phyloP scores from a whole-genome alignment of 108 stramenopile species.

The Poteriospumella lacustris region DNA sequence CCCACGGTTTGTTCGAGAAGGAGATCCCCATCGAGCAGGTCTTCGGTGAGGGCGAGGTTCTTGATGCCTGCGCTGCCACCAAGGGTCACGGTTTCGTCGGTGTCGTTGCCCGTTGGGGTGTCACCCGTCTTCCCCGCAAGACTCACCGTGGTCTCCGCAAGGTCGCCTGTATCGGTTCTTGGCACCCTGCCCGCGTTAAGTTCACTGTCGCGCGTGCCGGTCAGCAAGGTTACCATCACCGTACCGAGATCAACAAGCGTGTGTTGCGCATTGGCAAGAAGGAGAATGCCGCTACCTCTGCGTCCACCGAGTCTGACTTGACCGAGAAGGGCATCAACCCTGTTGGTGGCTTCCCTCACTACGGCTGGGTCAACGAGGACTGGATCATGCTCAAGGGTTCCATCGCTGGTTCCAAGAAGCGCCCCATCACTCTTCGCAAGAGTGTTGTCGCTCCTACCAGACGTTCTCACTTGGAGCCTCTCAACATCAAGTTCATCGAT shows the following conservation, averaged over 20 bases:
- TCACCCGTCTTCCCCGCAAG: constrained; percentile 98
- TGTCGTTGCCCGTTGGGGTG: constrained; percentile 97
- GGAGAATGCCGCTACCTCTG: constrained; percentile 56
- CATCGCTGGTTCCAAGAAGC: constrained; percentile 95
- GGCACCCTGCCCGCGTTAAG: constrained; percentile 98
- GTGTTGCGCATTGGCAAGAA: constrained; percentile 96
- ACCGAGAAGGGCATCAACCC: constrained; percentile 98
- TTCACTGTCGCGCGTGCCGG: constrained; percentile 94
- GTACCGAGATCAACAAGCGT: constrained; percentile 99
- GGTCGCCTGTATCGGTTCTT: constrained; percentile 99
- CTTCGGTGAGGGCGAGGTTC: constrained; percentile 86
- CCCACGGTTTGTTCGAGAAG: constrained; percentile 93
- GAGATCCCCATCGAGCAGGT: constrained; percentile 85
- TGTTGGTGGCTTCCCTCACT: constrained; percentile 97
- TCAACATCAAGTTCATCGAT: constrained; percentile 99
- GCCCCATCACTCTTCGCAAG: constrained; percentile 93
- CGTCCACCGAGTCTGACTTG: constrained; percentile 92
- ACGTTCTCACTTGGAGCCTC: constrained; percentile 86
- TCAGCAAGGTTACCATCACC: constrained; percentile 99
- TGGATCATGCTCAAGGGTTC: constrained; percentile 99
- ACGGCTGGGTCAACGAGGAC: constrained; percentile 91
- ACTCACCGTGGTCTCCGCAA: constrained; percentile 99
- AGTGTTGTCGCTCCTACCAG: constrained; percentile 80
- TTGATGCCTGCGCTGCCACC: constrained; percentile 94
- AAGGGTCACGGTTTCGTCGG: constrained; percentile 98